Evolutionary conservation across 2,329 filamentous ascomycete species (phyloP), one percentile per base, ranked within the genome.

Genomic region (Graphilbum fragrans): DNA sequence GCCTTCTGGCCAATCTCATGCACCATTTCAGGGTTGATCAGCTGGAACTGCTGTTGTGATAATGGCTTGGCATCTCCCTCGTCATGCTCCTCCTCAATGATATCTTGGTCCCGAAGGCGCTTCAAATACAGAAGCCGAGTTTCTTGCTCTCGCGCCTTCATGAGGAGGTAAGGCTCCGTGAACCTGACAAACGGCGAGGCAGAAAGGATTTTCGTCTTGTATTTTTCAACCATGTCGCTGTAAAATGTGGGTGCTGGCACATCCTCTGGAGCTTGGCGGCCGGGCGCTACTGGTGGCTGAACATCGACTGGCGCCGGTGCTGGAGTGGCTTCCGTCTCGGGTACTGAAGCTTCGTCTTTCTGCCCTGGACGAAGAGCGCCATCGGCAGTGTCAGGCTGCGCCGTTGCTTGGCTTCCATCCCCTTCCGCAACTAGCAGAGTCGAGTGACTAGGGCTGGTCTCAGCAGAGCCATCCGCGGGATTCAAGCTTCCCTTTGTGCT

Each of bases 161-260:
- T 93, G 31, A 98, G 70, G 20, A 96, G 73, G 59, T 96, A 94
- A 1, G 92, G 92, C 55, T 92, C 86, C 49, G 84, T 82, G 55
- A 96, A 98, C 54, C 86, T 90, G 49, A 98, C 92, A 55, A 94
- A 96, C 0, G 92, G 92, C 0, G 92, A 98, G 1, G 87, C 86
- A 2, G 93, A 98, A 6, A 98, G 66, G 35, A 98, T 82, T 55
- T 90, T 93, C 6, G 87, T 94, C 54, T 93, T 79, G 53, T 94
- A 87, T 53, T 94, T 90, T 43, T 86, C 80, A 31, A 96, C 87
- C 72, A 95, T 86, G 55, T 94, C 86, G 55, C 88, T 88, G 57
- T 96, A 96, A 54, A 88, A 94, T 1, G 85, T 93, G 3, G 90
- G 86, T 67, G 86, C 84, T 1, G 86, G 84, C 33, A 86, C 69